Percentiles rank a stretch among this genome's conserved stretches.
Evolutionary conservation across 306 rosid species (phyloP).

Genomic region (Cucurbita ficifolia): DNA sequence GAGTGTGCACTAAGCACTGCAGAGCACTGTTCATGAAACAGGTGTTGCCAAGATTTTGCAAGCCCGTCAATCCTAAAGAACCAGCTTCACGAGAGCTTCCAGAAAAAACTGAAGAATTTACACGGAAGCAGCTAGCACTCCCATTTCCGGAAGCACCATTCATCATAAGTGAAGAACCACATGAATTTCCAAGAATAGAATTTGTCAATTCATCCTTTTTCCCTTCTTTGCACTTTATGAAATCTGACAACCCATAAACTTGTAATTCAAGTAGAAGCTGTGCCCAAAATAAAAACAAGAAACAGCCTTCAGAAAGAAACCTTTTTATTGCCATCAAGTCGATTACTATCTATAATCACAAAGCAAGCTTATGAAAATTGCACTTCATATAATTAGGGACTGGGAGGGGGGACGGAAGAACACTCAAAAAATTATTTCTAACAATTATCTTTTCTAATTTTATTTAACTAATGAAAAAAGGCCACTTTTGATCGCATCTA

Average conservation of each 20-base stretch:
- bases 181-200: conserved; percentile 19
- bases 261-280: conserved; percentile 88
- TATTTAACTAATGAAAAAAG: not conserved
- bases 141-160: conserved; percentile 42
- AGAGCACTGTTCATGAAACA: conserved; percentile 98
- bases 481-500: not conserved
- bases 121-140: conserved; percentile 31
- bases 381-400: not conserved
- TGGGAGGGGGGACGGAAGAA: not conserved
- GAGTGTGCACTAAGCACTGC: conserved; percentile 92
- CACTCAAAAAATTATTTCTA: not conserved
- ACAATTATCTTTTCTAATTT: not conserved
- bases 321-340: conserved; percentile 6
- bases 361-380: not conserved
- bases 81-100: conserved; percentile 69
- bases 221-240: conserved; percentile 57
- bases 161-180: conserved; percentile 33
- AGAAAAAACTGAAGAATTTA: conserved; percentile 34
- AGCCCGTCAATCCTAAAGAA: conserved; percentile 82
- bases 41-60: conserved; percentile 93
- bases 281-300: conserved; percentile 1
- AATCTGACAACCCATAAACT: conserved; percentile 92
- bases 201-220: conserved; percentile 44
- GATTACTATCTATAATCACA: not conserved
- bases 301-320: conserved; percentile 3